Evolutionary conservation across 1,284 basidiomycete species (phyloP), one percentile per base, ranked within the genome.

Genomic region (Heterobasidion irregulare): DNA sequence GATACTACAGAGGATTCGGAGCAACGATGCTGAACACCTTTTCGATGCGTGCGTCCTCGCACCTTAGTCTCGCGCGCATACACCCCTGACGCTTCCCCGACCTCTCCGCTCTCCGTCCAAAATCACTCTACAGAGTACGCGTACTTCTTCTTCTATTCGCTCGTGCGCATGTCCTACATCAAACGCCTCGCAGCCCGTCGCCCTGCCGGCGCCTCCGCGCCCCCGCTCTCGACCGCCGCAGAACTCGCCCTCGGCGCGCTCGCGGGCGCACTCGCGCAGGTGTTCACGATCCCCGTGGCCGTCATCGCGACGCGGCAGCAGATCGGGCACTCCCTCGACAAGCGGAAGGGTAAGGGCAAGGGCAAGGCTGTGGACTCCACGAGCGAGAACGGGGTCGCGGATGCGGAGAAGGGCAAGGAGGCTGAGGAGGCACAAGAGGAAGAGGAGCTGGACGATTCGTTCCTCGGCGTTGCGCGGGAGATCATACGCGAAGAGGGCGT

Each of bases 11-110:
- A 58, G 97, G 97, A 5, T 99, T 98, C 67, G 79, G 84, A 43
- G 97, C 97, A n/a, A 98, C 90, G 57, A 98, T 99, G 95, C 77
- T 98, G 63, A 98, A 98, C 71, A 96, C 93, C 0, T 99, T 99
- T 70, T 94, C 91, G 47, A 90, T 88, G 85, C 90, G 94, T 96
- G 63, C 66, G 94, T 83, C 13, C 54, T 41, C 43, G 47, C 8
- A 35, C 52, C 53, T 26, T 7, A 26, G 18, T 19, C 13, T 26
- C 38, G 16, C 32, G 12, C 26, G 4, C 26, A 4, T 7, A 34
- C n/a, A 46, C 49, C 33, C 32, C 35, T 52, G 38, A 47, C 55
- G 35, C 49, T 33, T 19, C 19, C 7, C 33, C 46, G 18, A 43
- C 32, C 56, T 33, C 13, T 58, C 6, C 26, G 5, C 50, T 44